Base-by-base conservation (phyloP, 2,329 filamentous ascomycete species). In the Diaporthe caulivora region DNA sequence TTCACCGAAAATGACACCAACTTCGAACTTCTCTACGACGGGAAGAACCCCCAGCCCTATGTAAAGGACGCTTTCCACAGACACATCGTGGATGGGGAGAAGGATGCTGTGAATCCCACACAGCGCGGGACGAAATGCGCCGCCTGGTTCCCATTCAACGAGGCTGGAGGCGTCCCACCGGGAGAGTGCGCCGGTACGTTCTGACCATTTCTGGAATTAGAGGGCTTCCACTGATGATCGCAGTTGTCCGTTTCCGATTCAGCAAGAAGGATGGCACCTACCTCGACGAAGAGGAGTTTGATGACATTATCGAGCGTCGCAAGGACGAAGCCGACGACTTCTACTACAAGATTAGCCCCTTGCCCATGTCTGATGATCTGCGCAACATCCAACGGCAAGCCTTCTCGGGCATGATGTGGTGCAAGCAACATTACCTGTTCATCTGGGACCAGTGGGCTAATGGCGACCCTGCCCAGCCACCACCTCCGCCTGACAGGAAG, bases 381-480 rank as follows among this genome's bases (percentile, higher is more conserved):
- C 92, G 95, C 77, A 98, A 97, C 82, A 97, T 98, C 78, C 97
- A 98, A 84, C 91, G 96, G 77, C 95, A 98, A 82, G 97, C 96
- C 5, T 93, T 98, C 77, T 92, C 95, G 0, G 96, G 97, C 70
- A 98, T 98, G 96, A 93, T 98, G 89, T 98, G 96, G 96, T 97
- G 93, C 76, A 98, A 98, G 83, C 96, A 98, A 82, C 94, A 95
- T 84, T 98, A 98, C 82, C 91, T 97, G 81, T 98, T 98, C 83
- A 91, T 98, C 78, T 98, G 95, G 95, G 95, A 98, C 77, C 94
- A 98, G 81, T 98, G 96, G 96, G 95, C 95, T 34, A 97, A 97
- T 76, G 96, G 96, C 69, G 96, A 98, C 80, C 95, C 95, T 15
- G 89, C 88, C 62, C 94, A 95, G 87, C 95, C 95, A 55, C 94